Percentiles rank a stretch among this genome's conserved stretches.
Conservation (phyloP, 495 filamentous ascomycete species). For the Hyaloscypha bicolor region DNA sequence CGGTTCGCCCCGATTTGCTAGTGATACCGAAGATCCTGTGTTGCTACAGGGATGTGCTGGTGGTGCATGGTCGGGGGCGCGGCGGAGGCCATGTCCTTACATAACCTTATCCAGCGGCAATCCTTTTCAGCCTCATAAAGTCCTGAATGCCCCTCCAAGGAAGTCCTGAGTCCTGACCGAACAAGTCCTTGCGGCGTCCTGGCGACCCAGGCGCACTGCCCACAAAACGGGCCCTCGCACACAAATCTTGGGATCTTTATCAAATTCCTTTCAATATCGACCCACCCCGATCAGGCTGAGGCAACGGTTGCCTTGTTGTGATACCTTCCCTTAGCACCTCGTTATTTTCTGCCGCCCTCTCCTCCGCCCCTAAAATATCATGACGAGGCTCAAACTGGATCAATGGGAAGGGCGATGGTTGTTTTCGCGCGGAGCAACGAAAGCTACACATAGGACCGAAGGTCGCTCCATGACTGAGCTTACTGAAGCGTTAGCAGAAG, state of each 20-base stretch:
- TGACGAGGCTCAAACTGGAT: slow-evolving; percentile 21
- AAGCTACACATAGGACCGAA: slow-evolving; percentile 7
- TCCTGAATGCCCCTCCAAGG: background rate
- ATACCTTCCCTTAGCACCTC: background rate
- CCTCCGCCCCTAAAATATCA: background rate
- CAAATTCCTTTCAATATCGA: background rate
- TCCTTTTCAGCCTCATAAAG: background rate
- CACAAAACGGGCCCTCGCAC: background rate
- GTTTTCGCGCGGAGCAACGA: slow-evolving; percentile 19
- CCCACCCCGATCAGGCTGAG: background rate
- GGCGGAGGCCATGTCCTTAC: background rate
- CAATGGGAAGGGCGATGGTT: slow-evolving; percentile 16
- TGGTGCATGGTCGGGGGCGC: background rate
- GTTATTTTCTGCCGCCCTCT: background rate
- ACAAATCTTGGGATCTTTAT: slow-evolving; percentile 1
- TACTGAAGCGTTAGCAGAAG: slow-evolving; percentile 14
- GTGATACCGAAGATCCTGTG: background rate
- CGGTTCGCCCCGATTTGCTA: background rate
- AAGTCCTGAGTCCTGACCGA: background rate
- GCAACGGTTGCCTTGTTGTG: slow-evolving; percentile 17
- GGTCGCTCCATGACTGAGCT: slow-evolving; percentile 15
- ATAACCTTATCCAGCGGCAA: background rate
- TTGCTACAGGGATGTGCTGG: no score
- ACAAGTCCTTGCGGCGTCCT: slow-evolving; percentile 5
- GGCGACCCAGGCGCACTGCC: slow-evolving; percentile 5